phyloP scores from a whole-genome alignment of 1,284 basidiomycete species.

The Anthracocystis setariae region DNA sequence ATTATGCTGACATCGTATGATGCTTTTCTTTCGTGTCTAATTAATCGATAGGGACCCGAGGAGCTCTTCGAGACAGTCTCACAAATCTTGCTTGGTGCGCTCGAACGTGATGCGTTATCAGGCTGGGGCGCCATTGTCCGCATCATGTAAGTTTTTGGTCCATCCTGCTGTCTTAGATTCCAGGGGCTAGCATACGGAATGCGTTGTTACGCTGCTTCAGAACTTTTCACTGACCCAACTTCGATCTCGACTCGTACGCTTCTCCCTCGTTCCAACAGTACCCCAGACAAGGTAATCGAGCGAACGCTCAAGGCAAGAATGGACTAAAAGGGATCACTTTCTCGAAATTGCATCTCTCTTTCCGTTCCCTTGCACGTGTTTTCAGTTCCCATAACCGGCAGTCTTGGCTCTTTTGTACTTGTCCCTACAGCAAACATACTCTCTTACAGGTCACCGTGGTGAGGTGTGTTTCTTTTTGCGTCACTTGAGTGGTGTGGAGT shows the following conservation, averaged over 20 bases:
- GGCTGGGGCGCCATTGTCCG: conserved; percentile 97
- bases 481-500: too few species aligned
- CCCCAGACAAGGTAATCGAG: conserved; percentile 66
- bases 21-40: not conserved
- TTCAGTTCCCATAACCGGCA: too few species aligned
- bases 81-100: conserved; percentile 92
- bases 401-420: conserved; percentile 27
- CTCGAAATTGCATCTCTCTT: too few species aligned
- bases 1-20: too few species aligned
- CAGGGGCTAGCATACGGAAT: not conserved
- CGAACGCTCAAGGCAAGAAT: conserved; percentile 64
- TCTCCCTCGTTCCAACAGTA: conserved; percentile 29
- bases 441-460: not conserved
- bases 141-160: conserved; percentile 80
- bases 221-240: too few species aligned
- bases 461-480: not conserved
- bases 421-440: conserved; percentile 20
- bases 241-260: not conserved
- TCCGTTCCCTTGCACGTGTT: not conserved
- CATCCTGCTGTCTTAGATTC: not conserved
- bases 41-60: conserved; percentile 77
- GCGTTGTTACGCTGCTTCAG: not conserved
- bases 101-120: conserved; percentile 94
- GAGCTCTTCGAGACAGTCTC: conserved; percentile 99
- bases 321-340: conserved; percentile 78